Evolutionary conservation across 2,329 filamentous ascomycete genomes (phyloP).

Genomic region (Diaporthe citrichinensis): DNA sequence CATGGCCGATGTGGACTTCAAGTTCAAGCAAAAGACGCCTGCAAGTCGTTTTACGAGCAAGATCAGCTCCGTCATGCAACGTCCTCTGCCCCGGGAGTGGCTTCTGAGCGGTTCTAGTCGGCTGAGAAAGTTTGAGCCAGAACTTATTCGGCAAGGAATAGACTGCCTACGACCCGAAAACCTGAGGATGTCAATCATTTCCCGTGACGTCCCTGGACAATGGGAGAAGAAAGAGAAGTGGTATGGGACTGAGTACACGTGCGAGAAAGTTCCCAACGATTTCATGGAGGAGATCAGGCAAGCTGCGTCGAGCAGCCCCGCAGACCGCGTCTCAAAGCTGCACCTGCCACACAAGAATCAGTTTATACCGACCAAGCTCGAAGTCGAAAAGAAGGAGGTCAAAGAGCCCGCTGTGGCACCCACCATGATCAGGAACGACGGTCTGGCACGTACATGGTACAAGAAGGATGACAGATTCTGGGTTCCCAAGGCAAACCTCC

Average conservation of each 20-base stretch:
- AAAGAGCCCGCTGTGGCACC: constrained; percentile 80
- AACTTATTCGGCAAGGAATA: constrained; percentile 81
- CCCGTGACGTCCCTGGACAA: constrained; percentile 84
- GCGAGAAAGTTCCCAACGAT: constrained; percentile 82
- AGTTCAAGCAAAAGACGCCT: constrained; percentile 92
- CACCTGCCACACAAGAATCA: constrained; percentile 94
- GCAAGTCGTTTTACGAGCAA: constrained; percentile 91
- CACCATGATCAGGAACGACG: constrained; percentile 87
- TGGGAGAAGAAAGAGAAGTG: constrained; percentile 95
- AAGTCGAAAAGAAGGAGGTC: constrained; percentile 96
- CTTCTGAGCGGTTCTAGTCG: constrained; percentile 85
- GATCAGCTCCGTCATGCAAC: constrained; percentile 91
- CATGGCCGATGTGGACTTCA: constrained; percentile 93
- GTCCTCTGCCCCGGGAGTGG: constrained; percentile 87
- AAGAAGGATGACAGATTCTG: constrained; percentile 99
- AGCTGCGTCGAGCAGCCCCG: constrained; percentile 70
- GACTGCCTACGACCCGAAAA: constrained; percentile 87
- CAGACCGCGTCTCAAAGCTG: constrained; percentile 76
- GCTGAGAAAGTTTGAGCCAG: constrained; percentile 84
- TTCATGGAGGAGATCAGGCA: constrained; percentile 79
- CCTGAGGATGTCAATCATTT: constrained; percentile 86
- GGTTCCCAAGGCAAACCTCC: constrained; percentile 93
- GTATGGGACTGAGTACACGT: constrained; percentile 96
- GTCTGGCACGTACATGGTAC: constrained; percentile 87
- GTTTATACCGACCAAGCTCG: constrained; percentile 93